phyloP scores from a whole-genome alignment of 306 rosid species.

The Ormosia semicastrata region DNA sequence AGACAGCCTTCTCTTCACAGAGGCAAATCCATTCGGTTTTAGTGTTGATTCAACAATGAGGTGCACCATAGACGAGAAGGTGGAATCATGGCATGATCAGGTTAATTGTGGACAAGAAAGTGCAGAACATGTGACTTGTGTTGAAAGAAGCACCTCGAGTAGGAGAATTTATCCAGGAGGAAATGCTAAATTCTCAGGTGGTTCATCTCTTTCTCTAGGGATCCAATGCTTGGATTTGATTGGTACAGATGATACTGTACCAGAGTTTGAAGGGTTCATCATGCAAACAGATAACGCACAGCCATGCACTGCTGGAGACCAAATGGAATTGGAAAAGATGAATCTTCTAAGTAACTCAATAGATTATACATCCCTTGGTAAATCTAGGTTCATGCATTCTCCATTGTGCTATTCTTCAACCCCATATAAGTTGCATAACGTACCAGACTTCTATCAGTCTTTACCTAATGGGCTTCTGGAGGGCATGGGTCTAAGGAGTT shows the following conservation, averaged over 20 bases:
- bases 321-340: conserved; percentile 46
- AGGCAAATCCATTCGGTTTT: conserved; percentile 12
- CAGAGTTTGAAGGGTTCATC: conserved; percentile 75
- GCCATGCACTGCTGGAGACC: conserved; percentile 43
- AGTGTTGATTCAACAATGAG: conserved; percentile 24
- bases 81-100: conserved; percentile 19
- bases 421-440: conserved; percentile 35
- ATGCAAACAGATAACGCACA: conserved; percentile 55
- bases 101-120: conserved; percentile 28
- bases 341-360: conserved; percentile 40
- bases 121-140: conserved; percentile 29
- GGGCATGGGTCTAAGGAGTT: conserved; percentile 41
- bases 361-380: conserved; percentile 58
- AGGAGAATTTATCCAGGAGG: conserved; percentile 34
- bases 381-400: conserved; percentile 58
- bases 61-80: conserved; percentile 35
- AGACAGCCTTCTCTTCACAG: conserved; percentile 32
- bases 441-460: conserved; percentile 41
- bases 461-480: conserved; percentile 77
- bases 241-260: conserved; percentile 47
- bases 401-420: conserved; percentile 56
- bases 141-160: conserved; percentile 41
- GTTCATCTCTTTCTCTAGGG: conserved; percentile 42
- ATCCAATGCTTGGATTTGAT: conserved; percentile 38
- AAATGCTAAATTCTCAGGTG: conserved; percentile 29